Base-by-base conservation (phyloP, 768 basidiomycete genomes). In the Termitomyces sp. region DNA sequence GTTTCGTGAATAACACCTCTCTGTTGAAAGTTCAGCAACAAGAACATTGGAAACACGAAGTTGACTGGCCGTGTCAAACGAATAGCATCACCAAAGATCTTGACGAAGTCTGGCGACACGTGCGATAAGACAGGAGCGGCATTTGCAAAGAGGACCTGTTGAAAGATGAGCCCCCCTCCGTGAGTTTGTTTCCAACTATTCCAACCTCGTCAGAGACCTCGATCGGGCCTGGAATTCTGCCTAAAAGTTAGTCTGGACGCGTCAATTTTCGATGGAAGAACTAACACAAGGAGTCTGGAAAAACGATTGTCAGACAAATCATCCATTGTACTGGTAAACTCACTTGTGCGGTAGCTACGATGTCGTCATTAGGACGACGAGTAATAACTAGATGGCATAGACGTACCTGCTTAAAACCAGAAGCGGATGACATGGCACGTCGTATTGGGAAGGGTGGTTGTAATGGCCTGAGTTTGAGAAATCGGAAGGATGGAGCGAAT, bases 111-210 rank as follows among this genome's bases (percentile, higher is more conserved):
- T 13, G 87, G 83, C 30, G 92, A 89, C 66, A 94, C 85, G 71
- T 98, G 95, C 55, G 90, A 91, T 79, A 94, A 81, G 56, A 88
- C 84, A 0, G 94, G 93, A 66, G 91, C 92, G 0, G 97, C 96
- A 79, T 98, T 98, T 67, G 95, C 94, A 67, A 79, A 87, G 64
- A 98, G 87, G 60, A 98, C 95, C 82, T 89, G 64, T 47, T 23
- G 38, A 6, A 47, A 5, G n/a, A n/a, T 56, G 30, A 49, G 53
- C 6, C 40, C 28, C 28, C 18, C 18, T 20, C 23, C 6, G n/a
- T 12, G 12, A 32, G 28, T 50, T 26, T 4, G 43, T 10, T n/a
- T 49, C n/a, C 16, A 6, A 52, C 4, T 30, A 49, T 44, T 55
- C 65, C 30, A 57, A 74, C 74, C 63, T 80, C 78, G 69, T 82